These are phyloP conservation scores for Chlorella vulgaris DNA, from an alignment of 139 green algal genomes.

Conservation along the genomic window DNA sequence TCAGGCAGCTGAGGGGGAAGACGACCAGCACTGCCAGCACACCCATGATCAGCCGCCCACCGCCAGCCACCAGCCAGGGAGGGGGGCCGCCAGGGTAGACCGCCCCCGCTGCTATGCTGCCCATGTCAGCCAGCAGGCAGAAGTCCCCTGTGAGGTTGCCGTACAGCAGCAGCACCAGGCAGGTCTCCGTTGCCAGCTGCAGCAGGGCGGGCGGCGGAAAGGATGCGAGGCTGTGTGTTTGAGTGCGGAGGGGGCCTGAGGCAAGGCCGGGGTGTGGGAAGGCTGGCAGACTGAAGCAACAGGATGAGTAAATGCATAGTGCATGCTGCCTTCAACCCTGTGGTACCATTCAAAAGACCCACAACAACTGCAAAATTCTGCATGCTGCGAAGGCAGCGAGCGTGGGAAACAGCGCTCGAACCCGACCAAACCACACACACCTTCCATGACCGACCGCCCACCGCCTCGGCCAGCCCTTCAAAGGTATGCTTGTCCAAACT, in stretches of 20 bases:
- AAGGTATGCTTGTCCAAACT: constrained; percentile 59
- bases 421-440: too few species aligned
- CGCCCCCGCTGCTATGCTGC: constrained; percentile 42
- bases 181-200: constrained; percentile 70
- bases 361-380: too few species aligned
- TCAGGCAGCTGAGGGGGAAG: constrained; percentile 72
- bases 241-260: too few species aligned
- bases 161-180: constrained; percentile 78
- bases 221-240: background rate
- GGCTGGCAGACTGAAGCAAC: too few species aligned
- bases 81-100: constrained; percentile 12
- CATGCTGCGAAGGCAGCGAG: too few species aligned
- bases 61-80: constrained; percentile 38
- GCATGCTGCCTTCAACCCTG: too few species aligned
- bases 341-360: too few species aligned
- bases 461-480: constrained; percentile 67
- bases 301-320: too few species aligned
- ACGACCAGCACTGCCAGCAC: constrained; percentile 57
- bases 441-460: constrained; percentile 59
- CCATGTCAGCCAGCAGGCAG: constrained; percentile 75
- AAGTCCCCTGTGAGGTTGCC: constrained; percentile 79
- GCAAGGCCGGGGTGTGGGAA: too few species aligned
- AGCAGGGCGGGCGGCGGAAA: background rate
- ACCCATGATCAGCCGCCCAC: constrained; percentile 65
- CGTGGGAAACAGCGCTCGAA: too few species aligned